Percentiles rank a stretch among this genome's conserved stretches.
phyloP scores from a whole-genome alignment of 2,329 filamentous ascomycete species.

The Xylariaceae sp. region DNA sequence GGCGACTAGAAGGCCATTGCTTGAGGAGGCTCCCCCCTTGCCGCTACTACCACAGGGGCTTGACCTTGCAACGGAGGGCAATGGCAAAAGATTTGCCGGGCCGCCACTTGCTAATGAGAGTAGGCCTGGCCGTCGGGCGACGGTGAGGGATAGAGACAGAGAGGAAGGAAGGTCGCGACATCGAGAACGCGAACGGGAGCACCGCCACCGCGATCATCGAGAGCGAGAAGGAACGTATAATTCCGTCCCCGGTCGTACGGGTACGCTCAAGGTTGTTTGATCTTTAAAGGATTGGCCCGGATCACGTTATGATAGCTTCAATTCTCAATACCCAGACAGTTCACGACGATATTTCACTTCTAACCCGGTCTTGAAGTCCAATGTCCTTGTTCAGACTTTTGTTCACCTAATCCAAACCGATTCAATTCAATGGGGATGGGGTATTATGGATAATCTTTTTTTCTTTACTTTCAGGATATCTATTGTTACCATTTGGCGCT shows the following conservation, averaged over 20 bases:
- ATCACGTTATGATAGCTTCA: neutral
- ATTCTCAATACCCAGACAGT: neutral
- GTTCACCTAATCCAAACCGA: no score
- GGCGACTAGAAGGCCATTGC: slow-evolving; percentile 14
- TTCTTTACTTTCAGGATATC: no score
- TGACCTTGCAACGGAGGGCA: neutral
- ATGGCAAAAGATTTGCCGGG: slow-evolving; percentile 3
- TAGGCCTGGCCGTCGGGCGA: neutral
- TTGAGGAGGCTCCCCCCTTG: slow-evolving; percentile 24
- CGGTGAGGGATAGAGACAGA: slow-evolving; percentile 15
- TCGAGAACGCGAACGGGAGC: slow-evolving; percentile 20
- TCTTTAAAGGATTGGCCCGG: neutral
- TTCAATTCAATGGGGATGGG: no score
- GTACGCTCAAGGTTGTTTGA: slow-evolving; percentile 32
- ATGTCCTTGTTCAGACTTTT: no score
- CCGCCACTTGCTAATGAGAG: slow-evolving; percentile 2
- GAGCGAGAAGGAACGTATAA: slow-evolving; percentile 26
- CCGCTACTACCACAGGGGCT: slow-evolving; percentile 21
- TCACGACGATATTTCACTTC: no score
- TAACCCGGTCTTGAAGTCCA: no score
- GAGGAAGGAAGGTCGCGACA: slow-evolving; percentile 19
- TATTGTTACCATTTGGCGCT: no score
- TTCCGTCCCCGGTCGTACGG: slow-evolving; percentile 27
- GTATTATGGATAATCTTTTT: no score
- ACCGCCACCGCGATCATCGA: slow-evolving; percentile 19